Conservation (phyloP, 2,329 filamentous ascomycete genomes). For the Alternaria ventricosa region DNA sequence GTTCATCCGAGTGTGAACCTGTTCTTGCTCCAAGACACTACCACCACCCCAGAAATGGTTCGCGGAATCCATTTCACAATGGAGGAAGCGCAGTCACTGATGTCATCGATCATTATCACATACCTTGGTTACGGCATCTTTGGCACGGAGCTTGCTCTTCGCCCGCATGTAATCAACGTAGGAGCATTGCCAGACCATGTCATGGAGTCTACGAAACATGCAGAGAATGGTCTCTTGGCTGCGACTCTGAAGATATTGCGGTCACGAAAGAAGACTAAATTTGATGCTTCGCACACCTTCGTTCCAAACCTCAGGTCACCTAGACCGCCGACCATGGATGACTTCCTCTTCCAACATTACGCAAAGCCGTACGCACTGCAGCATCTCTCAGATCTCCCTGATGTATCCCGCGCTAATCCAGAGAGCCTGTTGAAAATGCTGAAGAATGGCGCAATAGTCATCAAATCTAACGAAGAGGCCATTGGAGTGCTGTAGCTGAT, state of each 20-base stretch:
- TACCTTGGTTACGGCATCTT: constrained; percentile 30
- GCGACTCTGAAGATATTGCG: background rate
- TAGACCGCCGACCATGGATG: background rate
- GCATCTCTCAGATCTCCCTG: background rate
- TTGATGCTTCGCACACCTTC: background rate
- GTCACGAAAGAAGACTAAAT: background rate
- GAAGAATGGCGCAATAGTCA: background rate
- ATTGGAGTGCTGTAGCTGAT: background rate
- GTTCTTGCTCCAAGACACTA: constrained; percentile 15
- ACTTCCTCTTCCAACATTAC: background rate
- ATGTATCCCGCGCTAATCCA: background rate
- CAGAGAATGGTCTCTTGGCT: no score
- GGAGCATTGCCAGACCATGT: no score
- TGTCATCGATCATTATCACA: constrained; percentile 25
- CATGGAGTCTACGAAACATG: no score
- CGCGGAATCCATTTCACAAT: background rate
- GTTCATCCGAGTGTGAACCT: constrained; percentile 26
- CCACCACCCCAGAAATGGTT: background rate
- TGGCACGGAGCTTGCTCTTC: constrained; percentile 12
- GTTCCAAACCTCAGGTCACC: background rate
- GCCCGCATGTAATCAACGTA: background rate
- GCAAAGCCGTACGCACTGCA: background rate
- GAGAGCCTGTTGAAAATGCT: background rate
- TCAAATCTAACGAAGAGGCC: background rate
- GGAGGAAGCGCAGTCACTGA: constrained; percentile 9